Evolutionary conservation across 345 rosid species (phyloP), one percentile per base, ranked within the genome.

Genomic region (Citropsis articulata): DNA sequence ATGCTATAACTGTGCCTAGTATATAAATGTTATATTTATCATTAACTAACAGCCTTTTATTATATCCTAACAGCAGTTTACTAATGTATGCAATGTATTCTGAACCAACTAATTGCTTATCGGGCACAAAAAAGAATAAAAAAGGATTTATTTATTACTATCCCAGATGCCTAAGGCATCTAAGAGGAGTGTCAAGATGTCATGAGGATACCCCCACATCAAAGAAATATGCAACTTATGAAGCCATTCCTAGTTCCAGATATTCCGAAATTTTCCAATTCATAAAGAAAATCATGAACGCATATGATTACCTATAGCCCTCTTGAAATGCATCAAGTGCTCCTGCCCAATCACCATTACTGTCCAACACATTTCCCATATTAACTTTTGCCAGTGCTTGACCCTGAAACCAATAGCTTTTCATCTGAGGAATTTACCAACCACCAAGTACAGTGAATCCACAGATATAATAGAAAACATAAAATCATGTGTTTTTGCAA

Each of bases 321-420:
- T 90, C 95, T 85, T 90, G 86, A 84, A 88, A 92, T 78, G 97
- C 89, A 56, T 82, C 77, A 75, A 94, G 88, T 75, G 98, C 98
- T 70, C 88, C 89, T 45, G 57, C 78, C 95, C 94, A 94, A 76
- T 92, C 88, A 63, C 95, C 98, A 42, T 80, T 80, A 76, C 83
- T 83, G 87, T 96, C 98, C 89, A 91, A 80, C 71, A 84, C 86
- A 80, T 85, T 83, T 74, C 99, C 99, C 22, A 94, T 90, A 77
- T 86, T 90, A 68, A 91, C 90, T 86, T 91, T 96, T 74, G 93
- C 91, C 45, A 91, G 72, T 66, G 95, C 98, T 85, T 91, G 98
- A 79, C 99, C 99, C 98, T 96, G 87, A 83, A 86, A 76, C 62
- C 35, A 68, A 80, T 64, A 85, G 72, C 28, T 76, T 66, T 60